Conservation (phyloP, 495 filamentous ascomycete species). For the Astrocystis sublimbata region DNA sequence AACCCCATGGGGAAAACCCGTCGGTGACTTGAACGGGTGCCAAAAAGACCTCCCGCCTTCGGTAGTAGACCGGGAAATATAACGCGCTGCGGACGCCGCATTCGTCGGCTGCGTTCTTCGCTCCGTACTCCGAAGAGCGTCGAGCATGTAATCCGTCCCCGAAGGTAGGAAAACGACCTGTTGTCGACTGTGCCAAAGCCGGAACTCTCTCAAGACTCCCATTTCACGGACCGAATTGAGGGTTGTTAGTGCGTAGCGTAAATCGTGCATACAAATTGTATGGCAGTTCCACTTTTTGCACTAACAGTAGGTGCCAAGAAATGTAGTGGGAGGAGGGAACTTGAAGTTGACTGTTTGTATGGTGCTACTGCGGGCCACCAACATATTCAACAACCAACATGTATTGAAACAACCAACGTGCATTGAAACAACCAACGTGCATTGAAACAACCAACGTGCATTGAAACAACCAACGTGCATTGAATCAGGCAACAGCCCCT, state of each 20-base stretch:
- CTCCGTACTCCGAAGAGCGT: not conserved
- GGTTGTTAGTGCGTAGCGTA: not conserved
- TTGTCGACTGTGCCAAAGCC: constrained; percentile 7
- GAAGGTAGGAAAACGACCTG: constrained; percentile 5
- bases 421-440: too few species aligned
- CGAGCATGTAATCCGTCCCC: not conserved
- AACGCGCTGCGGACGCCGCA: too few species aligned
- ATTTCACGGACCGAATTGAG: too few species aligned
- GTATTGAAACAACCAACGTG: too few species aligned
- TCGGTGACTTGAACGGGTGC: too few species aligned
- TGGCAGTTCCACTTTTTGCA: not conserved
- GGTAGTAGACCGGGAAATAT: too few species aligned
- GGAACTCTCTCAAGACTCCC: not conserved
- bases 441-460: too few species aligned
- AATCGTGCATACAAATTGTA: constrained; percentile 7
- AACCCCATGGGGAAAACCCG: too few species aligned
- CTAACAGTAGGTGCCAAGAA: constrained; percentile 10
- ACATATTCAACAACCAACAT: constrained; percentile 1
- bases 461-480: too few species aligned
- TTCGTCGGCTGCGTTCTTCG: too few species aligned
- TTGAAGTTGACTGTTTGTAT: too few species aligned
- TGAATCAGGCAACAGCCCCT: not conserved
- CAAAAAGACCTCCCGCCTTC: too few species aligned
- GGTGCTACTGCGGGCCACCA: not conserved
- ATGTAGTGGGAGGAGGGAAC: constrained; percentile 4